A percentile compares a stretch with the other conserved stretches of the same genome.
Conservation (phyloP, 1,284 basidiomycete species). For the Cryptococcus floricola region DNA sequence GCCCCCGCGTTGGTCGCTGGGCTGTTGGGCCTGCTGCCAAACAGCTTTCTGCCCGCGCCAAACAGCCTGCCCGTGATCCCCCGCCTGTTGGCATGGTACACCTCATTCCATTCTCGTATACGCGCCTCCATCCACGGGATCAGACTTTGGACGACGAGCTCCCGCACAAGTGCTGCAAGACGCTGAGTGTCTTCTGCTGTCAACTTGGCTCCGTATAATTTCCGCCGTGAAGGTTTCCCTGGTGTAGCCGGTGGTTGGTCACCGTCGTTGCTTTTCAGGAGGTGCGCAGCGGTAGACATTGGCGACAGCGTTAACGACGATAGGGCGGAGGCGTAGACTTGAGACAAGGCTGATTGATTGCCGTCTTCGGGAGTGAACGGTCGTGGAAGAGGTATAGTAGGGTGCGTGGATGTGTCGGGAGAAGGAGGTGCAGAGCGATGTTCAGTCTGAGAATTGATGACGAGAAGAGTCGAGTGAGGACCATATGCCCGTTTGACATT, state of each 20-base stretch:
- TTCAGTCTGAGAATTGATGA: slow-evolving; percentile 41
- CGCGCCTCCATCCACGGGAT: slow-evolving; percentile 96
- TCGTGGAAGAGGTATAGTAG: slow-evolving; percentile 28
- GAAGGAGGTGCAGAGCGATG: slow-evolving; percentile 13
- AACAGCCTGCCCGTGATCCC: slow-evolving; percentile 87
- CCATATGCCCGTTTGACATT: slow-evolving; percentile 47
- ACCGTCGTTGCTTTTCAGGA: slow-evolving; percentile 10
- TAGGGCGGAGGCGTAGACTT: slow-evolving; percentile 43
- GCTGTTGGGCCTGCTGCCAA: slow-evolving; percentile 46
- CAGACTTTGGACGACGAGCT: slow-evolving; percentile 85
- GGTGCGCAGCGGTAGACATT: slow-evolving; percentile 22
- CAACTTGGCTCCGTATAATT: slow-evolving; percentile 51
- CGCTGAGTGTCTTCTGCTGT: slow-evolving; percentile 73
- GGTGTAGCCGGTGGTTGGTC: slow-evolving; percentile 13
- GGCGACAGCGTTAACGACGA: slow-evolving; percentile 39
- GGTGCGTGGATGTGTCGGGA: slow-evolving; percentile 28
- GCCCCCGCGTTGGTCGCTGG: slow-evolving; percentile 32
- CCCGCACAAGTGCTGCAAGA: slow-evolving; percentile 76
- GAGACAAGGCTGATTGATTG: slow-evolving; percentile 32
- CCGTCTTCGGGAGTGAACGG: slow-evolving; percentile 27
- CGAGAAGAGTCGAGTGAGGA: slow-evolving; percentile 46
- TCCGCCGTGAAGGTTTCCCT: slow-evolving; percentile 17
- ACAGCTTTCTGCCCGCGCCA: slow-evolving; percentile 59
- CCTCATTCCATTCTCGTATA: slow-evolving; percentile 91
- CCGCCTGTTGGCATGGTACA: slow-evolving; percentile 75